phyloP scores from a whole-genome alignment of 2,329 filamentous ascomycete species.

The Achaetomium macrosporum region DNA sequence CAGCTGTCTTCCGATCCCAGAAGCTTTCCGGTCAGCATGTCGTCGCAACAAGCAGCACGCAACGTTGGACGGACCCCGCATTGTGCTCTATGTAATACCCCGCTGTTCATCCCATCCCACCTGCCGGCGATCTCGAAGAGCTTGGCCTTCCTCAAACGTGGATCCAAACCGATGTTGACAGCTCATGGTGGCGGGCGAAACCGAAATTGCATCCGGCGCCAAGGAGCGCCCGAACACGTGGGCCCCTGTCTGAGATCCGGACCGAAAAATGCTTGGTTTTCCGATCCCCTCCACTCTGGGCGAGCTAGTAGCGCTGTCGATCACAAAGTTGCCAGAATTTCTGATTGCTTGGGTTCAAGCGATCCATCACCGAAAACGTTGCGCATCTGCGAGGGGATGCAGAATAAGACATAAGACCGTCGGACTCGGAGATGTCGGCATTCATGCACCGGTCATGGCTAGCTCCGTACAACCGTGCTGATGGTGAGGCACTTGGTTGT shows the following conservation, averaged over 20 bases:
- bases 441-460: too few species aligned
- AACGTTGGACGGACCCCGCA: not conserved
- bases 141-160: conserved; percentile 8
- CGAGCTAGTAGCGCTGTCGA: conserved; percentile 6
- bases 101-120: not conserved
- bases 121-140: not conserved
- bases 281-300: not conserved
- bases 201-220: conserved; percentile 34
- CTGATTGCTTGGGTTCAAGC: too few species aligned
- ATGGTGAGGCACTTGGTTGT: too few species aligned
- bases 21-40: too few species aligned
- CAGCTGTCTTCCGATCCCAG: too few species aligned
- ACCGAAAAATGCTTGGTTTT: conserved; percentile 22
- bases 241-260: conserved; percentile 17
- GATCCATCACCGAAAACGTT: too few species aligned
- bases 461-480: too few species aligned
- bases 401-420: too few species aligned
- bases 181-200: conserved; percentile 27
- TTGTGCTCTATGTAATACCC: not conserved
- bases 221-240: conserved; percentile 19
- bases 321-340: not conserved
- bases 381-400: too few species aligned
- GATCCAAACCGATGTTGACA: conserved; percentile 15
- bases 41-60: too few species aligned
- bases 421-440: too few species aligned